Percentiles rank a stretch among this genome's conserved stretches.
Conservation (phyloP, 2,329 filamentous ascomycete species). For the Madurella fahalii region DNA sequence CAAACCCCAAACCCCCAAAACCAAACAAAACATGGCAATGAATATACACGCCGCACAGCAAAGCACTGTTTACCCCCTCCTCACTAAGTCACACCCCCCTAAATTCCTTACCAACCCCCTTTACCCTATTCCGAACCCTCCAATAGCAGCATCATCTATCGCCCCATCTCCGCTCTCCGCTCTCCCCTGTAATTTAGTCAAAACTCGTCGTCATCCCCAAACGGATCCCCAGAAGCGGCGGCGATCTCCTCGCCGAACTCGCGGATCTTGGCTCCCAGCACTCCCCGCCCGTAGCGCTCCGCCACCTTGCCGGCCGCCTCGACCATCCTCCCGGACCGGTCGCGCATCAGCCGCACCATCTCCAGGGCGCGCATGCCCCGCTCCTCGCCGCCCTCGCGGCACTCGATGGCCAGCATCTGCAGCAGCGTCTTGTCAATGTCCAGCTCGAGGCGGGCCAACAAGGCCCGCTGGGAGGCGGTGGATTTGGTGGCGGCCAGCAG, state of each 20-base stretch:
- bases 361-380: slow-evolving; percentile 92
- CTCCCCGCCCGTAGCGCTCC: slow-evolving; percentile 71
- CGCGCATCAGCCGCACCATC: slow-evolving; percentile 79
- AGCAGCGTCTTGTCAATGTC: slow-evolving; percentile 87
- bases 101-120: no score
- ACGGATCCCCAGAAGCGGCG: slow-evolving; percentile 57
- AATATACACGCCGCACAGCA: no score
- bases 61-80: no score
- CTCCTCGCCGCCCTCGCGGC: slow-evolving; percentile 83
- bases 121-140: no score
- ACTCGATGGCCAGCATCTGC: slow-evolving; percentile 85
- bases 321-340: slow-evolving; percentile 81
- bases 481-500: slow-evolving; percentile 64
- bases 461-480: slow-evolving; percentile 59
- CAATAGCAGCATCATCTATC: no score
- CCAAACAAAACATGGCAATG: no score
- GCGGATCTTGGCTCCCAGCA: slow-evolving; percentile 86
- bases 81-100: no score
- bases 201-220: slow-evolving; percentile 34
- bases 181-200: not conserved
- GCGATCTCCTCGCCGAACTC: slow-evolving; percentile 71
- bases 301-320: slow-evolving; percentile 90
- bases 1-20: no score
- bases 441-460: slow-evolving; percentile 68
- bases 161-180: no score